phyloP scores from a whole-genome alignment of 2,329 filamentous ascomycete species.

The Emmonsia crescens region DNA sequence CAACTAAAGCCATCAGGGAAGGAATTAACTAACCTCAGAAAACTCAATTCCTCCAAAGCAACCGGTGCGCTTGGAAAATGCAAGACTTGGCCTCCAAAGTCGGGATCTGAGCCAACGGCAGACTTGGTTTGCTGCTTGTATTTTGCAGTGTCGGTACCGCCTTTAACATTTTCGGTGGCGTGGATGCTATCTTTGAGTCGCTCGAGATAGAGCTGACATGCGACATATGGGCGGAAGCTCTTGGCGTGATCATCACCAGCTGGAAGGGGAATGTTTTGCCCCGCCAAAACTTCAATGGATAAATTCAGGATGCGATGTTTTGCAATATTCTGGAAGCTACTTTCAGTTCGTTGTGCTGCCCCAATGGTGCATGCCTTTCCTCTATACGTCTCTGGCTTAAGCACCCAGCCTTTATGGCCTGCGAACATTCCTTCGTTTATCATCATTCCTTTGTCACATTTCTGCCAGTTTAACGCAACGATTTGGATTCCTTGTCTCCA shows the following conservation, averaged over 20 bases:
- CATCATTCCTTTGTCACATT: slow-evolving; percentile 88
- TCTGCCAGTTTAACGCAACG: slow-evolving; percentile 90
- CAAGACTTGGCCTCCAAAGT: slow-evolving; percentile 52
- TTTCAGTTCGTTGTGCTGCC: background rate
- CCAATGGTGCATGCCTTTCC: slow-evolving; percentile 17
- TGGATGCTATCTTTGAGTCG: slow-evolving; percentile 42
- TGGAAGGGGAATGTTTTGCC: slow-evolving; percentile 62
- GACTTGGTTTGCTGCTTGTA: slow-evolving; percentile 51
- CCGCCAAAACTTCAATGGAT: slow-evolving; percentile 62
- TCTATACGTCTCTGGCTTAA: slow-evolving; percentile 70
- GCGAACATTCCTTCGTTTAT: slow-evolving; percentile 88
- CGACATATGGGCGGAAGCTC: slow-evolving; percentile 63
- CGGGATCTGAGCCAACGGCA: slow-evolving; percentile 49
- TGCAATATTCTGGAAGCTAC: slow-evolving; percentile 26
- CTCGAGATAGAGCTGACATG: slow-evolving; percentile 72
- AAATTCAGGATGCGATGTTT: slow-evolving; percentile 51
- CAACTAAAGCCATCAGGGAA: slow-evolving; percentile 7
- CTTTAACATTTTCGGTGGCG: slow-evolving; percentile 38
- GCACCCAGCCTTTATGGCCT: slow-evolving; percentile 68
- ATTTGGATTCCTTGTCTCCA: slow-evolving; percentile 87
- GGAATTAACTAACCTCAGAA: slow-evolving; percentile 52
- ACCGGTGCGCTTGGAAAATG: slow-evolving; percentile 46
- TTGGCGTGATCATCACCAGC: slow-evolving; percentile 42
- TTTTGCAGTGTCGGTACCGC: slow-evolving; percentile 40
- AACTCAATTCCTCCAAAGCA: slow-evolving; percentile 59